Conservation (phyloP, 1,284 basidiomycete species). For the Puccinia coronata region DNA sequence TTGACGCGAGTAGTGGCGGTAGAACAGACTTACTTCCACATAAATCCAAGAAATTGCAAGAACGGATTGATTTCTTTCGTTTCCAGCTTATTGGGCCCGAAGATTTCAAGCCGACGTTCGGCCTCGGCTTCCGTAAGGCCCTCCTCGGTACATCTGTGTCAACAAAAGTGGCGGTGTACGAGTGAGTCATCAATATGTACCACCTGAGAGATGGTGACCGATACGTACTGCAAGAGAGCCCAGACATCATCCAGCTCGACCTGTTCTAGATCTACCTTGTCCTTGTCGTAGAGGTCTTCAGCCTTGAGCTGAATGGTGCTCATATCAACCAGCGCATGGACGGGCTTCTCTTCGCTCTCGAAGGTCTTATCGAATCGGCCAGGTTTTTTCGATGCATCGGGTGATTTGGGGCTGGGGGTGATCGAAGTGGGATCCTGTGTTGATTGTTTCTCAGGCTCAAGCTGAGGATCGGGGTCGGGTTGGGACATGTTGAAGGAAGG, state of each 20-base stretch:
- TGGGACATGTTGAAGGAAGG: background rate
- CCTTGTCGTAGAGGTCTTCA: slow-evolving; percentile 94
- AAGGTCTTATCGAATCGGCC: slow-evolving; percentile 49
- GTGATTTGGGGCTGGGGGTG: background rate
- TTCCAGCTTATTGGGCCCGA: slow-evolving; percentile 95
- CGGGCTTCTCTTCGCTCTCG: slow-evolving; percentile 25
- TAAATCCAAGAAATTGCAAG: slow-evolving; percentile 64
- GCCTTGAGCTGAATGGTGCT: slow-evolving; percentile 77
- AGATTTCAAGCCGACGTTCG: slow-evolving; percentile 79
- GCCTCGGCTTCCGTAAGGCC: slow-evolving; percentile 80
- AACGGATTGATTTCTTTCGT: slow-evolving; percentile 81
- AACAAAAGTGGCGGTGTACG: slow-evolving; percentile 87
- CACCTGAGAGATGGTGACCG: background rate
- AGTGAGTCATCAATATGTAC: slow-evolving; percentile 63
- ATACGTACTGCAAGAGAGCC: slow-evolving; percentile 81
- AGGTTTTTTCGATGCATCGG: slow-evolving; percentile 51
- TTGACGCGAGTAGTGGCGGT: slow-evolving; percentile 63
- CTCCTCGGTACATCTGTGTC: slow-evolving; percentile 63
- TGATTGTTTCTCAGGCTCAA: slow-evolving; percentile 3
- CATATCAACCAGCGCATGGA: slow-evolving; percentile 60
- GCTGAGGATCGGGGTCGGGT: background rate
- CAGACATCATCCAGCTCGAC: slow-evolving; percentile 96
- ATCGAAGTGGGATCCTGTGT: background rate
- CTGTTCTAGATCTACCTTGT: slow-evolving; percentile 97
- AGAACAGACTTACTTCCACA: slow-evolving; percentile 46